Evolutionary conservation across 1,284 basidiomycete species (phyloP), one percentile per base, ranked within the genome.

Genomic region (Gastroboletus turbinatus): DNA sequence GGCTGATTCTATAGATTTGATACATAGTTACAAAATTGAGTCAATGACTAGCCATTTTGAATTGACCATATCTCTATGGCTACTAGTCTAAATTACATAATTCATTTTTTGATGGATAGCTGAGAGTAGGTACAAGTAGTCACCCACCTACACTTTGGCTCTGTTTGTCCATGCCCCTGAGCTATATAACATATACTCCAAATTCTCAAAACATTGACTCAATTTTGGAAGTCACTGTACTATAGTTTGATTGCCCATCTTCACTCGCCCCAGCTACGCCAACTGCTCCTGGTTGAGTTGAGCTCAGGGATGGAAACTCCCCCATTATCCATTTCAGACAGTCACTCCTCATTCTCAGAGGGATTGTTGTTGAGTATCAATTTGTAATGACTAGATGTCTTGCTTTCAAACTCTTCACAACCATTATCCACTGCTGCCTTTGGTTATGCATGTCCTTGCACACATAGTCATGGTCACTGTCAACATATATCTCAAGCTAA

Each of bases 291-390:
- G 87, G 29, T 87, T 85, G 0, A 87, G 83, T 76, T 60, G 5
- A 70, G 56, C 32, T 87, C 87, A 23, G 87, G 84, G 29, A 76
- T 71, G 11, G 86, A 88, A 17, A 91, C 89, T 0, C 89, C 88
- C 6, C 84, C 88, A 0, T 75, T 90, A 6, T 85, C 84, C 0
- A 67, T 76, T 7, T 86, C 81, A 0, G 87, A 88, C 56, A 81
- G 81, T 8, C 86, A 77, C 6, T 80, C 87, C 0, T 81, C 81
- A 0, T 71, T 83, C 45, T 88, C 85, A 1, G 85, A 83, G 13
- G 85, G 84, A 25, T 90, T 88, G 0, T 81, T 87, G 65, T 88
- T 84, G 0, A 90, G 88, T 70, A 85, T 91, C 56, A 89, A 92
- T 66, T 64, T 91, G 4, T 77, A 79, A 0, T 82, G 84, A 4